A percentile compares a stretch with the other conserved stretches of the same genome.
Conservation (phyloP, 1,284 basidiomycete genomes). For the Sutorius eximius region DNA sequence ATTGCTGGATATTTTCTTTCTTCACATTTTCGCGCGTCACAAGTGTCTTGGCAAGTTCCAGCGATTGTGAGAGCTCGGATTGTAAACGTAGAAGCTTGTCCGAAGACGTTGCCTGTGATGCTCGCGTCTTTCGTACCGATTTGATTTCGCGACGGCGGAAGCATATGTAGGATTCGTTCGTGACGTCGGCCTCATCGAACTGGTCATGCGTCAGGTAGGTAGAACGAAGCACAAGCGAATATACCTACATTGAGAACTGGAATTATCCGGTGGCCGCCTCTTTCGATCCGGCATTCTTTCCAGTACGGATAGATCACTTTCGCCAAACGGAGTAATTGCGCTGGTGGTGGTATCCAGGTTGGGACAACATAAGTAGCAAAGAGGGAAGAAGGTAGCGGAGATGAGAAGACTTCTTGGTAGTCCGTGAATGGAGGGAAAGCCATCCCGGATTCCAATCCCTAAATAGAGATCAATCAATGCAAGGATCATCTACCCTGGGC, state of each 20-base stretch:
- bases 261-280: conserved; percentile 77
- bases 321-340: conserved; percentile 61
- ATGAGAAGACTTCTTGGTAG: conserved; percentile 71
- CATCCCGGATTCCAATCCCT: conserved; percentile 65
- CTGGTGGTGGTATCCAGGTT: conserved; percentile 57
- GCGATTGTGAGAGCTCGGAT: conserved; percentile 69
- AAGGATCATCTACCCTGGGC: not conserved
- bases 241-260: conserved; percentile 72
- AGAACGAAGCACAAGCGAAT: not conserved
- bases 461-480: conserved; percentile 4
- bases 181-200: conserved; percentile 89
- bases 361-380: conserved; percentile 68
- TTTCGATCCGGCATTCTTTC: conserved; percentile 73
- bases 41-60: conserved; percentile 72
- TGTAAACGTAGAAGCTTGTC: conserved; percentile 86
- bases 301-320: conserved; percentile 78
- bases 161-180: conserved; percentile 95
- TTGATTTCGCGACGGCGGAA: conserved; percentile 97
- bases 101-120: conserved; percentile 84
- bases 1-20: conserved; percentile 58
- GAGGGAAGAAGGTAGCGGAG: conserved; percentile 52
- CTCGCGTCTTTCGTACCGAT: conserved; percentile 90
- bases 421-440: conserved; percentile 78
- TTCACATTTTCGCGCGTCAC: conserved; percentile 77
- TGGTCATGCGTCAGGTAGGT: conserved; percentile 34